Conservation (phyloP, 495 filamentous ascomycete genomes). For the Talaromyces wortmannii region DNA sequence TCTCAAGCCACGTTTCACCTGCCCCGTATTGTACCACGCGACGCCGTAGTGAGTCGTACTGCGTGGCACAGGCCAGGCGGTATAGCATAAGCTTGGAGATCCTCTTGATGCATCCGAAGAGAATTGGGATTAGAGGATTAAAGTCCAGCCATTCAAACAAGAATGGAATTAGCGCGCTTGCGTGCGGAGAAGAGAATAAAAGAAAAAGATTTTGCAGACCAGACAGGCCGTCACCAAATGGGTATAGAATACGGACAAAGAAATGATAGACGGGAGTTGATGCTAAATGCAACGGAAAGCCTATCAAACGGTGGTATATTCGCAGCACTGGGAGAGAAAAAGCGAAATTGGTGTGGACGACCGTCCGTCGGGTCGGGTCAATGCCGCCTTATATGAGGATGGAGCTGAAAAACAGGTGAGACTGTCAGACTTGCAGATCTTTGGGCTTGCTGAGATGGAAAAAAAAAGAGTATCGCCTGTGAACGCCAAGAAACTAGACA, state of each 20-base stretch:
- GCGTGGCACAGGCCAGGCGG: no score
- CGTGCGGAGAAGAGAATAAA: slow-evolving; percentile 23
- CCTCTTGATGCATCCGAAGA: neutral
- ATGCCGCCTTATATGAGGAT: no score
- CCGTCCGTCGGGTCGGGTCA: no score
- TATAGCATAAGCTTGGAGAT: no score
- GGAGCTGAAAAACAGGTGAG: neutral
- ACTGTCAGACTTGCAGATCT: neutral
- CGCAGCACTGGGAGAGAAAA: neutral
- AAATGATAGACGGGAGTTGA: neutral
- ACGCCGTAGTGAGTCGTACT: no score
- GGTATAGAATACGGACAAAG: slow-evolving; percentile 4
- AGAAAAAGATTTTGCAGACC: neutral
- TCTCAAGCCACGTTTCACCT: neutral
- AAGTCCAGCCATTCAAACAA: neutral
- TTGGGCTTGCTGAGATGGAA: neutral
- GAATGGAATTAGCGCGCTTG: slow-evolving; percentile 6
- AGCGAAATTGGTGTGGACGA: neutral
- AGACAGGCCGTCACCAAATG: slow-evolving; percentile 1
- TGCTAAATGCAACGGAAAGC: neutral
- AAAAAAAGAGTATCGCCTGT: neutral
- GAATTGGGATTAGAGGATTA: neutral
- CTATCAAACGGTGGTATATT: neutral
- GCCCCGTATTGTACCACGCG: no score
- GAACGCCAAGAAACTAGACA: slow-evolving; percentile 17